Evolutionary conservation across 2,329 filamentous ascomycete species (phyloP).

Genomic region (Orbilia brochopaga): DNA sequence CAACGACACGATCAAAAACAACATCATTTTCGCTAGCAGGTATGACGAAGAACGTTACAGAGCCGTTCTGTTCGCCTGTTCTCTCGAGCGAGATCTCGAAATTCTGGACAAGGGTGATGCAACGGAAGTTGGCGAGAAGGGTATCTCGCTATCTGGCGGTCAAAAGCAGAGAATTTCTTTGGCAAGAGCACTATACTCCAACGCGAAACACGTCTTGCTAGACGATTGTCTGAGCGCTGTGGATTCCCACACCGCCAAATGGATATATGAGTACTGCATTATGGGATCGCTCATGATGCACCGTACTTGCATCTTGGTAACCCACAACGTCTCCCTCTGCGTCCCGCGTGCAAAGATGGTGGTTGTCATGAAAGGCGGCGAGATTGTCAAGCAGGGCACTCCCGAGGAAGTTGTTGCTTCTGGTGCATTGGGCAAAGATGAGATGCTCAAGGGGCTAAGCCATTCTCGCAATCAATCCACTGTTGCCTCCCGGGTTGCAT

Average conservation of each 20-base stretch:
- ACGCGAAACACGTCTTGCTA: slow-evolving; percentile 84
- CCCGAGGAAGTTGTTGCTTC: slow-evolving; percentile 79
- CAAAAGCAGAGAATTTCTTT: slow-evolving; percentile 98
- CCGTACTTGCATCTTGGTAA: slow-evolving; percentile 92
- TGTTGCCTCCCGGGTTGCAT: slow-evolving; percentile 68
- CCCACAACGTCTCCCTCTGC: slow-evolving; percentile 90
- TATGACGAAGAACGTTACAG: slow-evolving; percentile 83
- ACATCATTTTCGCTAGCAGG: slow-evolving; percentile 86
- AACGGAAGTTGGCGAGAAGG: slow-evolving; percentile 94
- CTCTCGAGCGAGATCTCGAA: slow-evolving; percentile 85
- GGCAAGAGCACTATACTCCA: slow-evolving; percentile 95
- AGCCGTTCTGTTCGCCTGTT: slow-evolving; percentile 87
- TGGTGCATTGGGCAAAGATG: slow-evolving; percentile 86
- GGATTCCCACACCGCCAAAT: slow-evolving; percentile 95
- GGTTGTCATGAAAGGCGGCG: slow-evolving; percentile 85
- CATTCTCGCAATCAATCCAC: slow-evolving; percentile 73
- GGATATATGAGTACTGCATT: slow-evolving; percentile 95
- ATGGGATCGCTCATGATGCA: slow-evolving; percentile 84
- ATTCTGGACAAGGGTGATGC: slow-evolving; percentile 92
- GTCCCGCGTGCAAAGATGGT: slow-evolving; percentile 80
- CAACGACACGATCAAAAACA: slow-evolving; percentile 93
- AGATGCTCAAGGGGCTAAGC: slow-evolving; percentile 60
- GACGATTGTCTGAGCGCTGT: slow-evolving; percentile 97
- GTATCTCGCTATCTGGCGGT: slow-evolving; percentile 92
- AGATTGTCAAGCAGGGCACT: slow-evolving; percentile 75